phyloP scores from a whole-genome alignment of 169 alveolate species.

The Cystoisospora suis region DNA sequence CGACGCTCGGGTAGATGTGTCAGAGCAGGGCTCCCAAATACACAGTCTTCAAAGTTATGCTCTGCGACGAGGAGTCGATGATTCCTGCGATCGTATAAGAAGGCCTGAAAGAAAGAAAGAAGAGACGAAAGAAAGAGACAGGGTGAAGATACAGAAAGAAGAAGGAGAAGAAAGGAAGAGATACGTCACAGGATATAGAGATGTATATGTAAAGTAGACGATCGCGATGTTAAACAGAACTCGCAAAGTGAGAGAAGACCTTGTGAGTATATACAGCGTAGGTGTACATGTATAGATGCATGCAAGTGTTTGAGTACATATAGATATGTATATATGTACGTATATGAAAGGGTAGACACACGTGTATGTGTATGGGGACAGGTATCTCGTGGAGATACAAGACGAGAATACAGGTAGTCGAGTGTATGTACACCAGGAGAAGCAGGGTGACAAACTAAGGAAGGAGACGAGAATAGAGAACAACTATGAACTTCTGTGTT shows the following conservation, averaged over 20 bases:
- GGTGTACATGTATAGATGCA: no score
- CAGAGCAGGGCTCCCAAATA: not conserved
- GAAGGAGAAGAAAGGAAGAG: not conserved
- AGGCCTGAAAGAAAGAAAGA: not conserved
- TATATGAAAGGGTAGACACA: no score
- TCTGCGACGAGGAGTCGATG: constrained; percentile 19
- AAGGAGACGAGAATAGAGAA: no score
- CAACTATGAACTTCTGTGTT: no score
- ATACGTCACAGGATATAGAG: not conserved
- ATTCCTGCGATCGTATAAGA: not conserved
- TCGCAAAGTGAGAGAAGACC: not conserved
- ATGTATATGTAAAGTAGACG: not conserved
- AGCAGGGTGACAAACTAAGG: no score
- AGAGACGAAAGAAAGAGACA: not conserved
- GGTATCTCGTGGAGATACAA: no score
- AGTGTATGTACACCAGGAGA: no score
- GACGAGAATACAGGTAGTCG: no score
- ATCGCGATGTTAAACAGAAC: not conserved
- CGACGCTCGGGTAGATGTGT: not conserved
- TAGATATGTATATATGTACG: no score
- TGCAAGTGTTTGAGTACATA: no score
- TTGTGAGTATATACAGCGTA: no score
- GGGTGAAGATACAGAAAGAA: not conserved
- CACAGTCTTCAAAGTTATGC: constrained; percentile 16
- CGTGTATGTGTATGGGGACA: no score